A percentile compares a stretch with the other conserved stretches of the same genome.
Evolutionary conservation across 331 rosid genomes (phyloP).

Genomic region (Rhamnella rubrinervis): DNA sequence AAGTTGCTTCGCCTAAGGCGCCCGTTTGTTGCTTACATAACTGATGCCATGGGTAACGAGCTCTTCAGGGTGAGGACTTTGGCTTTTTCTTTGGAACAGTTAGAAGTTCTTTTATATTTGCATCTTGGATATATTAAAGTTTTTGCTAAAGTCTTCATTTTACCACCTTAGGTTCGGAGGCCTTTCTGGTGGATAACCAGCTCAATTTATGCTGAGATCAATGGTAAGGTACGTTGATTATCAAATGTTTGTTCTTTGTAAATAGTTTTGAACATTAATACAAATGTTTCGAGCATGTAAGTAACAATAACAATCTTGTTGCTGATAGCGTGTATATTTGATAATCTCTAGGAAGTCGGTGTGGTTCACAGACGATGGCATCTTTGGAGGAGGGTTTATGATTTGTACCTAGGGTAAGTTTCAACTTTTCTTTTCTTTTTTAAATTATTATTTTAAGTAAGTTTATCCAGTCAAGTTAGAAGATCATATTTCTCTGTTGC

Average conservation of each 20-base stretch:
- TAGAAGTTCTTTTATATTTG: background rate
- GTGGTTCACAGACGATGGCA: constrained; percentile 98
- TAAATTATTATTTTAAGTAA: background rate
- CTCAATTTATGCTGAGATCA: constrained; percentile 89
- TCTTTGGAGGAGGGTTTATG: constrained; percentile 95
- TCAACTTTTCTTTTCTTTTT: constrained; percentile 21
- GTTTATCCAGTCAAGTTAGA: background rate
- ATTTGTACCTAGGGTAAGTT: constrained; percentile 89
- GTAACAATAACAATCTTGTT: constrained; percentile 26
- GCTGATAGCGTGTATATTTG: constrained; percentile 25
- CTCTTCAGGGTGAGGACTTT: constrained; percentile 74
- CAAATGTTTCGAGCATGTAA: constrained; percentile 16
- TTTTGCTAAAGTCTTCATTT: constrained; percentile 27
- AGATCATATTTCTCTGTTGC: background rate
- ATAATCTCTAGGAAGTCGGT: constrained; percentile 74
- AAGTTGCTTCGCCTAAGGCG: constrained; percentile 85
- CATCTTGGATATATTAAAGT: constrained; percentile 2
- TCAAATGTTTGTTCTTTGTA: background rate
- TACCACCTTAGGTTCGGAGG: constrained; percentile 68
- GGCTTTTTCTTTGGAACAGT: background rate
- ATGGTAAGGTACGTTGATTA: constrained; percentile 73
- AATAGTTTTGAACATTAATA: background rate
- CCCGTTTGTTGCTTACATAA: constrained; percentile 85
- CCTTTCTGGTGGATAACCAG: constrained; percentile 99
- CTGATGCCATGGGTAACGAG: constrained; percentile 77